A percentile compares a stretch with the other conserved stretches of the same genome.
Evolutionary conservation across 2,329 filamentous ascomycete species (phyloP).

Genomic region (Geosmithia morbida): DNA sequence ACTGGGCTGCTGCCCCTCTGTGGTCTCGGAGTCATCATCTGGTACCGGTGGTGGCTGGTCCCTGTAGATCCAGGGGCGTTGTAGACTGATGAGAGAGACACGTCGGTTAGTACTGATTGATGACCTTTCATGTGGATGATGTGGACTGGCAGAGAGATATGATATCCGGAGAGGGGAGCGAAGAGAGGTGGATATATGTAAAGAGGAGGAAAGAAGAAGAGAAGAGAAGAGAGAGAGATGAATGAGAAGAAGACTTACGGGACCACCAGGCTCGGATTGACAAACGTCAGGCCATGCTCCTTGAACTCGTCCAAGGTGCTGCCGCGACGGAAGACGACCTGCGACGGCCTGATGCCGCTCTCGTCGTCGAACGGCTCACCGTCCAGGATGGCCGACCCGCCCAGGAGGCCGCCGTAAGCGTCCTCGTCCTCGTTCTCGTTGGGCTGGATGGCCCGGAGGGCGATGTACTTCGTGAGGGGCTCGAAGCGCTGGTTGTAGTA

Average conservation of each 20-base stretch:
- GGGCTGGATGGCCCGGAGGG: conserved; percentile 67
- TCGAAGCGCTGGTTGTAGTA: conserved; percentile 71
- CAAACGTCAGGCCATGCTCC: conserved; percentile 55
- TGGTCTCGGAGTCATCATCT: conserved; percentile 11
- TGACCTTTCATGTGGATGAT: not conserved
- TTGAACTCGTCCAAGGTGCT: conserved; percentile 60
- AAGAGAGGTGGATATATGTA: no score
- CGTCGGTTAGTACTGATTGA: no score
- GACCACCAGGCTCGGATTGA: conserved; percentile 60
- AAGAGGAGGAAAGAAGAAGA: not conserved
- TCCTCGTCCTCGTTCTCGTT: conserved; percentile 13
- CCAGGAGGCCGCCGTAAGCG: conserved; percentile 2
- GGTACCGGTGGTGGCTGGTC: conserved; percentile 30
- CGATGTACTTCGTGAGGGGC: conserved; percentile 84
- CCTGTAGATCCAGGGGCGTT: conserved; percentile 54
- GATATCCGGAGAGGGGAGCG: no score
- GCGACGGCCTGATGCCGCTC: conserved; percentile 17
- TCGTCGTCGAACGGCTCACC: conserved; percentile 22
- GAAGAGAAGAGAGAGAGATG: not conserved
- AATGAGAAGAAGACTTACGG: conserved; percentile 34
- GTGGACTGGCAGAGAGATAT: no score
- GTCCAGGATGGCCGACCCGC: conserved; percentile 5
- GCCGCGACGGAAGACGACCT: conserved; percentile 31
- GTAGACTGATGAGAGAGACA: conserved; percentile 31
- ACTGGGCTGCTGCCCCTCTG: conserved; percentile 8